These are phyloP conservation scores for Rhizoclosmatium globosum DNA, from an alignment of 192 early-diverging fungal genomes.

Conservation along the genomic window DNA sequence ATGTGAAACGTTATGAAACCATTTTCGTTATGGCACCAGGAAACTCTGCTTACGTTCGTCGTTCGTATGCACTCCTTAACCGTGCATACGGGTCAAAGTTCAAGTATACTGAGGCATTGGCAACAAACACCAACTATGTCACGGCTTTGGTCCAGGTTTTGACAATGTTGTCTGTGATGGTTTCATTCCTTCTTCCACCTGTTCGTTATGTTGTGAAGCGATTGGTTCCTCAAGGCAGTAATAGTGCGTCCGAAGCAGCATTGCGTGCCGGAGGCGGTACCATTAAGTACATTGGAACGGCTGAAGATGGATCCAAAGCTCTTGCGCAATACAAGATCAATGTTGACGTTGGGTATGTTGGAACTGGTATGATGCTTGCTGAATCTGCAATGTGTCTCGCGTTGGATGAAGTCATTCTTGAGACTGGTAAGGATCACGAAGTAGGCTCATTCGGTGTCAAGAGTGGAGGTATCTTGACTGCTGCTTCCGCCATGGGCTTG, in stretches of 20 bases:
- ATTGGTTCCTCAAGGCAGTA: slow-evolving; percentile 74
- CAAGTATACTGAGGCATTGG: slow-evolving; percentile 71
- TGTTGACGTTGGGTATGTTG: slow-evolving; percentile 84
- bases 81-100: slow-evolving; percentile 66
- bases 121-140: slow-evolving; percentile 49
- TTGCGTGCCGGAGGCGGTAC: slow-evolving; percentile 62
- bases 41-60: slow-evolving; percentile 72
- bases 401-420: slow-evolving; percentile 59
- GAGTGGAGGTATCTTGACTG: slow-evolving; percentile 81
- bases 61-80: slow-evolving; percentile 64
- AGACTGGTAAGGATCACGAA: background rate
- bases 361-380: slow-evolving; percentile 79
- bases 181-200: slow-evolving; percentile 51
- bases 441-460: slow-evolving; percentile 53
- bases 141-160: slow-evolving; percentile 49
- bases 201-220: slow-evolving; percentile 54
- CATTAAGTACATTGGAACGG: slow-evolving; percentile 57
- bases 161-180: background rate
- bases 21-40: slow-evolving; percentile 69
- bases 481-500: slow-evolving; percentile 81
- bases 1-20: slow-evolving; percentile 66
- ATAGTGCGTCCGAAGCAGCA: slow-evolving; percentile 64
- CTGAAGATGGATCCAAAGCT: slow-evolving; percentile 55
- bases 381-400: slow-evolving; percentile 82
- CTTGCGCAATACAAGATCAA: slow-evolving; percentile 59